Conservation (phyloP, 2,329 filamentous ascomycete genomes). For the Juglanconis sp. region DNA sequence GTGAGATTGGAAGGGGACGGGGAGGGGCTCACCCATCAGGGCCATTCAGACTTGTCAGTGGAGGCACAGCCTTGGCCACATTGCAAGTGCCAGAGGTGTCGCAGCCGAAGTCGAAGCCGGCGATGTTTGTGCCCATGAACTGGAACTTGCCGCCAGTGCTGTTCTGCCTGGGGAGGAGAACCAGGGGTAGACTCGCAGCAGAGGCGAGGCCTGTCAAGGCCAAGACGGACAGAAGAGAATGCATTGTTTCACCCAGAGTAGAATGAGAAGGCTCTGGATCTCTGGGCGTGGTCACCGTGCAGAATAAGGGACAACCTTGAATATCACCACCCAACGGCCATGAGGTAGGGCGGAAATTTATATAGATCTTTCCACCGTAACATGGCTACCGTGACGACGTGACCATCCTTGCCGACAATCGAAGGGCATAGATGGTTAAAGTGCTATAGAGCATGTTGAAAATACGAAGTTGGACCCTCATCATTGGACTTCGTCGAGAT, state of each 20-base stretch:
- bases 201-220: neutral
- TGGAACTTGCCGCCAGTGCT: neutral
- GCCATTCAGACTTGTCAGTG: slow-evolving; percentile 27
- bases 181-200: slow-evolving; percentile 6
- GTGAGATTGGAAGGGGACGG: neutral
- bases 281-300: too few species aligned
- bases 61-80: slow-evolving; percentile 27
- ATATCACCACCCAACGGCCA: too few species aligned
- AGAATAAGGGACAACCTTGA: too few species aligned
- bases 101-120: slow-evolving; percentile 47
- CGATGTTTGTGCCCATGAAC: slow-evolving; percentile 36
- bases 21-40: slow-evolving; percentile 27
- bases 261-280: neutral
- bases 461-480: neutral
- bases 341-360: too few species aligned
- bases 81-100: slow-evolving; percentile 37
- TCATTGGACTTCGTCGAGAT: neutral
- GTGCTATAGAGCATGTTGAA: neutral
- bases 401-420: too few species aligned
- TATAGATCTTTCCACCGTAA: neutral
- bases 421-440: neutral
- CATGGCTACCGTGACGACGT: neutral
- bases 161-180: slow-evolving; percentile 3
- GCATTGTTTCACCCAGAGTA: neutral
- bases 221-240: neutral